phyloP scores from a whole-genome alignment of 768 basidiomycete species.

The Pisolithus tinctorius region DNA sequence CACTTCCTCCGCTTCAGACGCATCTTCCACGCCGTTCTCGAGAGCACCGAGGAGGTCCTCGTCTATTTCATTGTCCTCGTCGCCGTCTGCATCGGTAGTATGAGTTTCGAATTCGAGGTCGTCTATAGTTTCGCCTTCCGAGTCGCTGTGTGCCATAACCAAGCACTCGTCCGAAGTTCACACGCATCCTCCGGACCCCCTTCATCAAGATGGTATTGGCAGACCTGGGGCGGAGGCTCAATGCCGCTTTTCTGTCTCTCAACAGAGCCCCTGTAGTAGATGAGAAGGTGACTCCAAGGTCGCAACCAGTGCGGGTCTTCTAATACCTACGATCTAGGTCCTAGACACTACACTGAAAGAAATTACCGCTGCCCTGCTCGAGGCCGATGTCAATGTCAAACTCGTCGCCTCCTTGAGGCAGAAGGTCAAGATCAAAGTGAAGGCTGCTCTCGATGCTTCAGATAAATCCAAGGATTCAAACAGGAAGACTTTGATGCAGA shows the following conservation, averaged over 20 bases:
- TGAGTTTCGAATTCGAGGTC: conserved; percentile 47
- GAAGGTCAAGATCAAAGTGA: conserved; percentile 87
- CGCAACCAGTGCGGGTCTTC: conserved; percentile 1
- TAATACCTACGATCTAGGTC: conserved; percentile 45
- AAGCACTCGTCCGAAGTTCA: conserved; percentile 15
- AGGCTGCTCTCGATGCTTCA: conserved; percentile 64
- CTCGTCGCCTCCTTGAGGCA: conserved; percentile 81
- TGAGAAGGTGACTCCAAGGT: conserved; percentile 60
- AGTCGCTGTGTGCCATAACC: conserved; percentile 50
- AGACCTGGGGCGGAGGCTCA: conserved; percentile 90
- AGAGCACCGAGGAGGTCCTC: conserved; percentile 59
- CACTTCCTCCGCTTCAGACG: conserved; percentile 68
- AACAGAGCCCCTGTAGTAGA: conserved; percentile 83
- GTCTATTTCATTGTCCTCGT: conserved; percentile 44
- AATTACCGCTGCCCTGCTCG: conserved; percentile 87
- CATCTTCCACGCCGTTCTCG: conserved; percentile 52
- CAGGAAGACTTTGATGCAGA: conserved; percentile 85
- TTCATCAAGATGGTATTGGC: conserved; percentile 78
- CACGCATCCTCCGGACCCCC: conserved; percentile 16
- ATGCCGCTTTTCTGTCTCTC: conserved; percentile 86
- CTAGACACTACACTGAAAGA: conserved; percentile 93
- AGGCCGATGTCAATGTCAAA: conserved; percentile 98
- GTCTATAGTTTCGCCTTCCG: conserved; percentile 58
- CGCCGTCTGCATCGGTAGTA: conserved; percentile 37
- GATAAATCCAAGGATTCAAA: conserved; percentile 78